Evolutionary conservation across 2,329 filamentous ascomycete species (phyloP), one percentile per base, ranked within the genome.

Genomic region (Arthrinium puccinioides): DNA sequence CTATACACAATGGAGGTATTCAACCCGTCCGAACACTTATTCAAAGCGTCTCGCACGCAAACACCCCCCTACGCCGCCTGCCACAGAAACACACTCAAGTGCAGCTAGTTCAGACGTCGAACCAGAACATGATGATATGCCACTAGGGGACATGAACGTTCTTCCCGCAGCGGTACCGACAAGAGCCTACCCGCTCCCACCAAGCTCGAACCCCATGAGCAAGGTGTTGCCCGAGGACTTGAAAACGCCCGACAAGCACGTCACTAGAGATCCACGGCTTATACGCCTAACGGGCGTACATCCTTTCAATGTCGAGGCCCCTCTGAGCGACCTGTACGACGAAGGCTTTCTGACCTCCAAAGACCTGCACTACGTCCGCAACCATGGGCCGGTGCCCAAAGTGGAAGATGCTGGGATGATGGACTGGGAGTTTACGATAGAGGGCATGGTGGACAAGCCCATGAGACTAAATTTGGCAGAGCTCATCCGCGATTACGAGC

Each of bases 271-370:
- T 61, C 70, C 83, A 1, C 74, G 88, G 27, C 68, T 96, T 13
- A 92, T 96, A 46, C 76, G 89, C 35, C 67, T 96, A 11, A 96
- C 89, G 9, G 89, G 89, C 18, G 74, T 86, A 6, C 89, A 95
- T 59, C 89, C 89, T 1, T 94, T 94, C 67, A 96, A 96, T 50
- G 82, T 85, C 33, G 89, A 96, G 61, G 75, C 89, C 9, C 88
- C 89, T 0, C 63, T 96, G 8, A 85, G 77, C 38, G 78, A 79
- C 13, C 67, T 95, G 1, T 95, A 80, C 59, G 74, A 90, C 31
- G 67, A 74, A 64, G 87, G 89, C 0, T 95, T 95, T 54, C 66
- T 96, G 25, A 96, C 88, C 1, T 86, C 82, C 26, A 84, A 87
- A 10, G 84, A 94, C 49, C 67, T 96, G 2, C 92, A 94, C 62